These are phyloP conservation scores for Paraphaeosphaeria sporulosa DNA, from an alignment of 2,329 filamentous ascomycete species.

Conservation along the genomic window DNA sequence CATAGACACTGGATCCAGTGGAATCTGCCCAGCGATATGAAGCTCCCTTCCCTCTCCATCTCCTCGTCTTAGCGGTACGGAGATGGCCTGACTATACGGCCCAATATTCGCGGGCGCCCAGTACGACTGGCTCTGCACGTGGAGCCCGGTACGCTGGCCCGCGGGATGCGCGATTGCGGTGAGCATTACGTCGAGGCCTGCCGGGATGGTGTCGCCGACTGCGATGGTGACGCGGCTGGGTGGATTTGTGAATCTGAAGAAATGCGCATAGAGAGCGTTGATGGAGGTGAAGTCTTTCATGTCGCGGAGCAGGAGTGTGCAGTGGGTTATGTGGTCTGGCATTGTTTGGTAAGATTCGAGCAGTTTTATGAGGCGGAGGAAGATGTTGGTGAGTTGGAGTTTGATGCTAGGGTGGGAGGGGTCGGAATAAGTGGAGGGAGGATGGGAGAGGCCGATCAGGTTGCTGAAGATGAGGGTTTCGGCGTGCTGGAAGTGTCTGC, in stretches of 20 bases:
- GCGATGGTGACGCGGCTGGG: constrained; percentile 86
- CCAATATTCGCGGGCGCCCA: constrained; percentile 99
- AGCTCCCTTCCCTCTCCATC: constrained; percentile 52
- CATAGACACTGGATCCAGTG: constrained; percentile 84
- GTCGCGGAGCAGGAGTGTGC: constrained; percentile 73
- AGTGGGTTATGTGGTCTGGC: constrained; percentile 47
- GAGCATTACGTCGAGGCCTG: constrained; percentile 67
- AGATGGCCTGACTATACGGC: constrained; percentile 90
- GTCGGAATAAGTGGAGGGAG: not conserved
- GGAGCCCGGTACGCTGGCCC: constrained; percentile 63
- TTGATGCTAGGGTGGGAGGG: not conserved
- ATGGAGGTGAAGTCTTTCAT: constrained; percentile 82
- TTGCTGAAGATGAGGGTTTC: constrained; percentile 11
- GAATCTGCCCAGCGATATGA: constrained; percentile 89
- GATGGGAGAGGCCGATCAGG: constrained; percentile 41
- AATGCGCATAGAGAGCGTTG: constrained; percentile 76
- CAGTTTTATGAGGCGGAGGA: constrained; percentile 41
- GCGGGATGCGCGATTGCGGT: constrained; percentile 55
- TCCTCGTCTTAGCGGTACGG: constrained; percentile 44
- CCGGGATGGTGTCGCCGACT: constrained; percentile 70
- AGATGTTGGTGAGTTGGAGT: constrained; percentile 49
- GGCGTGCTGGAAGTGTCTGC: constrained; percentile 6
- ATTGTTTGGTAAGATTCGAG: constrained; percentile 37
- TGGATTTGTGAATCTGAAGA: constrained; percentile 81
- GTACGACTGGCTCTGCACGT: constrained; percentile 93